phyloP scores from a whole-genome alignment of 305 asterid species.

The Fraxinus velutina region DNA sequence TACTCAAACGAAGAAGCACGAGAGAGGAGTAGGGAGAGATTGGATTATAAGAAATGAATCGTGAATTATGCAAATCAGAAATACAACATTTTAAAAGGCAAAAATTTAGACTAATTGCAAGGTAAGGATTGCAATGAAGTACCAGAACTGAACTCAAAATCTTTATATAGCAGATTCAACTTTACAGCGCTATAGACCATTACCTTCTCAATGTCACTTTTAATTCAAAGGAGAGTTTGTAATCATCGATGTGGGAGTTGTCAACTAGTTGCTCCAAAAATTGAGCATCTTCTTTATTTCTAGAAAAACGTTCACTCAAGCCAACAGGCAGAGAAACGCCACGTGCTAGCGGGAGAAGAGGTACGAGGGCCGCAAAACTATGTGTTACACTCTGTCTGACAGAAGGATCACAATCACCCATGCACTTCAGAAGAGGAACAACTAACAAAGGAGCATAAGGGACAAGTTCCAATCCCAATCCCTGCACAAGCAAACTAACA shows the following conservation, averaged over 20 bases:
- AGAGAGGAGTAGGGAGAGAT: neutral
- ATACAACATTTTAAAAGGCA: neutral
- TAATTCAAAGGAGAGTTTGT: conserved; percentile 76
- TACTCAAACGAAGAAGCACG: neutral
- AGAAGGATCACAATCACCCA: conserved; percentile 90
- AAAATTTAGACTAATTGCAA: neutral
- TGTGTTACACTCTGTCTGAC: conserved; percentile 98
- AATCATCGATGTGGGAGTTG: conserved; percentile 94
- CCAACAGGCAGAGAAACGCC: conserved; percentile 78
- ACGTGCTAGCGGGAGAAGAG: conserved; percentile 94
- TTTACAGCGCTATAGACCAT: neutral
- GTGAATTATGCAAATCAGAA: neutral
- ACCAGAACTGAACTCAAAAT: neutral
- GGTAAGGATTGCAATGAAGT: neutral
- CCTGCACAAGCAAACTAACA: conserved; percentile 92
- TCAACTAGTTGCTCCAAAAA: conserved; percentile 96
- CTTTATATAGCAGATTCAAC: neutral
- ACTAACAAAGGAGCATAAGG: conserved; percentile 95
- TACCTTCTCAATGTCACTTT: conserved; percentile 92
- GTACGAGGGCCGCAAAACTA: conserved; percentile 95
- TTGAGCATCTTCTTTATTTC: conserved; percentile 83
- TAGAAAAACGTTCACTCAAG: conserved; percentile 65
- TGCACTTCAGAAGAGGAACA: conserved; percentile 93
- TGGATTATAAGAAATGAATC: neutral
- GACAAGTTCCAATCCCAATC: conserved; percentile 90